Evolutionary conservation across 2,329 filamentous ascomycete genomes (phyloP).

Genomic region (Sporothrix inflata): DNA sequence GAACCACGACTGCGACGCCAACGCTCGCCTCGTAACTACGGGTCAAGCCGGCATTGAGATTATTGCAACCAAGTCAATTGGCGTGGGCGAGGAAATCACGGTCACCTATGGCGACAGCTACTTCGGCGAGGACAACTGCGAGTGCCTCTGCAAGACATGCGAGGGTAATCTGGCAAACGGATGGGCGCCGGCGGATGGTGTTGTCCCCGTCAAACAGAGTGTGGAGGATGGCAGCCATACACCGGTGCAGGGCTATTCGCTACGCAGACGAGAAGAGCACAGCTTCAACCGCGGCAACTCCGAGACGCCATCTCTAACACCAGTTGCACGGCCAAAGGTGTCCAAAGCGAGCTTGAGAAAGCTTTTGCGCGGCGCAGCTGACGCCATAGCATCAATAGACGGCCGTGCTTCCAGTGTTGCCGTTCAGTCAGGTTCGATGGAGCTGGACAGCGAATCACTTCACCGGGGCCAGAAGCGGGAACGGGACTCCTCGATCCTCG

Average conservation of each 20-base stretch:
- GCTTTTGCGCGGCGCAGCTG: conserved; percentile 5
- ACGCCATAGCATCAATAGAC: conserved; percentile 19
- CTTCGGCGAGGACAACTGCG: conserved; percentile 92
- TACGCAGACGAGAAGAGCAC: conserved; percentile 59
- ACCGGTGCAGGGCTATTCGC: conserved; percentile 54
- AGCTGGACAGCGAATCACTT: not conserved
- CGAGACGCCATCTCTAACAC: conserved; percentile 60
- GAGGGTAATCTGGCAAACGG: conserved; percentile 77
- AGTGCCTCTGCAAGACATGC: conserved; percentile 89
- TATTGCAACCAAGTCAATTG: conserved; percentile 78
- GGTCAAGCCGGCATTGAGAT: conserved; percentile 90
- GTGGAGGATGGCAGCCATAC: conserved; percentile 54
- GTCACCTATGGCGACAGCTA: conserved; percentile 96
- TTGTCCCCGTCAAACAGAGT: conserved; percentile 53
- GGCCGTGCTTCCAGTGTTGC: not conserved
- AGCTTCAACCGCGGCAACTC: conserved; percentile 51
- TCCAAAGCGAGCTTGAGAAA: conserved; percentile 43
- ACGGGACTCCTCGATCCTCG: conserved; percentile 49
- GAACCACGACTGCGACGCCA: conserved; percentile 95
- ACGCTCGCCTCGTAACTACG: conserved; percentile 82
- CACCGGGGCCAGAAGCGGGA: conserved; percentile 43
- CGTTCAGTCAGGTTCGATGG: not conserved
- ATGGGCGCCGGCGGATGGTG: conserved; percentile 66
- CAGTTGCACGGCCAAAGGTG: conserved; percentile 58
- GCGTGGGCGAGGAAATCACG: conserved; percentile 90